Base-by-base conservation (phyloP, 805 yeast genomes). In the Tetrapisispora iriomotensis region DNA sequence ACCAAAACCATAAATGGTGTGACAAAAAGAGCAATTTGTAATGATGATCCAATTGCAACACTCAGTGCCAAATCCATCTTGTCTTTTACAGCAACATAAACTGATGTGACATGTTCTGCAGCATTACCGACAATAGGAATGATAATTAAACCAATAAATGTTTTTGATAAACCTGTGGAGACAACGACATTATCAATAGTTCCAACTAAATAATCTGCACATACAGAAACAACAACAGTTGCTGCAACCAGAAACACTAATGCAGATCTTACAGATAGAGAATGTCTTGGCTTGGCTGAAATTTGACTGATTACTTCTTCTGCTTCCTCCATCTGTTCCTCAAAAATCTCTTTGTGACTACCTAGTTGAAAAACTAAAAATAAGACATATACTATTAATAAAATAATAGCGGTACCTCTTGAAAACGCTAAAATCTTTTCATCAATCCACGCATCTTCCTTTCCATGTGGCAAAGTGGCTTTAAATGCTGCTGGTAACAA, bases 81-180 rank as follows among this genome's bases (percentile, higher is more conserved):
- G 63, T 92, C 85, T 65, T 87, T 87, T 72, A 79, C 76, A 18
- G 98, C 97, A 36, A 92, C 97, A 45, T 86, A 74, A 27, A 92
- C 82, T 3, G 97, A 95, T 15, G 98, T 92, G 38, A 86, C 97
- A 62, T 92, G 98, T 62, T 92, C 98, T 10, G 97, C 97, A 3
- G 98, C 98, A 54, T 92, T 92, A 41, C 97, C 98, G 21, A 92
- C 97, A 46, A 92, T 90, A 29, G 98, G 98, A 45, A 92, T 81
- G 34, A 92, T 77, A 50, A 92, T 81, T 49, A 92, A 70, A 59
- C 97, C 97, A 53, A 92, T 86, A 53, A 92, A 92, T 0, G 97
- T 87, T 72, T 90, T 88, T 32, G 95, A 83, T 39, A 92, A 69
- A 3, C 95, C 95, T 2, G 94, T 77, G 23, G 77, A 65, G 42